Conservation (phyloP, 768 basidiomycete genomes). For the Pleurotus ostreatus region DNA sequence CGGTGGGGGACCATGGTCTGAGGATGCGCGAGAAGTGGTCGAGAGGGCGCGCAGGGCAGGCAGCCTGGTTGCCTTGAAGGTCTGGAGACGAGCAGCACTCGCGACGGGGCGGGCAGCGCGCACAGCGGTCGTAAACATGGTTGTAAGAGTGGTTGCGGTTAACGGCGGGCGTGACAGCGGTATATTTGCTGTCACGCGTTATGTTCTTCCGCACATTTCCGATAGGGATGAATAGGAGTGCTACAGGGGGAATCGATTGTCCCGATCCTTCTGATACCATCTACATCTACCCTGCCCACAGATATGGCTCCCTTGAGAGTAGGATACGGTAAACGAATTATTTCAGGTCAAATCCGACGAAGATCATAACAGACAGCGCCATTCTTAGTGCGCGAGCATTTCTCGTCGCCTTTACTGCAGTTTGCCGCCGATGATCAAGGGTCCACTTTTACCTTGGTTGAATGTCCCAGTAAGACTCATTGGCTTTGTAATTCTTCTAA, state of each 20-base stretch:
- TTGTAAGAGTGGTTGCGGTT: conserved; percentile 8
- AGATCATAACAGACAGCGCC: background rate
- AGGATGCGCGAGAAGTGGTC: conserved; percentile 48
- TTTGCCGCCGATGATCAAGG: conserved; percentile 67
- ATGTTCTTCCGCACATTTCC: conserved; percentile 3
- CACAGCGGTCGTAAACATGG: conserved; percentile 43
- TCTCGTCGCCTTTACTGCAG: conserved; percentile 89
- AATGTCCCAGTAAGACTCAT: conserved; percentile 72
- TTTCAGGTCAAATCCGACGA: background rate
- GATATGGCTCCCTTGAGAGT: conserved; percentile 3
- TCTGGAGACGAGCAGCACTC: conserved; percentile 32
- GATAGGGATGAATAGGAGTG: background rate
- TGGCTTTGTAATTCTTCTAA: conserved; percentile 3
- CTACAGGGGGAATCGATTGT: too few relatives aligned
- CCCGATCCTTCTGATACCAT: too few relatives aligned
- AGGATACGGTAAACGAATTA: background rate
- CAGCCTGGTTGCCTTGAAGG: conserved; percentile 23
- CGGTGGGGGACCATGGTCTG: conserved; percentile 46
- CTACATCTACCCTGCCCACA: background rate
- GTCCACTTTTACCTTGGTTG: conserved; percentile 76
- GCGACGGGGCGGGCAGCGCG: conserved; percentile 42
- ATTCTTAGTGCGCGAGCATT: conserved; percentile 74
- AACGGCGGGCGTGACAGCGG: conserved; percentile 7
- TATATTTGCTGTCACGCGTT: conserved; percentile 6
- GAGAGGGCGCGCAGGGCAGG: conserved; percentile 54